Evolutionary conservation across 164 flowering plant genomes (phyloP).

Genomic region (Liriodendron chinense): DNA sequence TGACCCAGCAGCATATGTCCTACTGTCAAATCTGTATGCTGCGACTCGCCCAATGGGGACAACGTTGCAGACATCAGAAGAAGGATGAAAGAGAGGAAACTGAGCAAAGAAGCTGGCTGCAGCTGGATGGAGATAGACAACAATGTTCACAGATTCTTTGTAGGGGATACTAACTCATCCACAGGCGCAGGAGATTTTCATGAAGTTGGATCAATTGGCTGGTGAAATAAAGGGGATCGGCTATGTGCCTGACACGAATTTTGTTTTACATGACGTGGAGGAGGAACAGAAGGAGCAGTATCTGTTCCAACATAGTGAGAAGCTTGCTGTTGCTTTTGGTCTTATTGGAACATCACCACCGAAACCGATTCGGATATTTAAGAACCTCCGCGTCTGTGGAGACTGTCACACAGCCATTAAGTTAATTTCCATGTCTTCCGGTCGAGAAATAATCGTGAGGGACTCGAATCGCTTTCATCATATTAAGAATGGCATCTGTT

Average conservation of each 20-base stretch:
- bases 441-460: slow-evolving; percentile 67
- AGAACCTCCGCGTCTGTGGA: slow-evolving; percentile 78
- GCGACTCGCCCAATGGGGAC: slow-evolving; percentile 61
- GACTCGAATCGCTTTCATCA: slow-evolving; percentile 80
- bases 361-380: slow-evolving; percentile 62
- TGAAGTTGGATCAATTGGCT: slow-evolving; percentile 46
- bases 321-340: slow-evolving; percentile 76
- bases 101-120: slow-evolving; percentile 83
- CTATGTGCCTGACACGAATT: slow-evolving; percentile 60
- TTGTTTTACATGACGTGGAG: slow-evolving; percentile 76
- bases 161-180: slow-evolving; percentile 77
- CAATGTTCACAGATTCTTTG: slow-evolving; percentile 62
- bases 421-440: slow-evolving; percentile 42
- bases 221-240: slow-evolving; percentile 57
- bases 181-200: slow-evolving; percentile 49
- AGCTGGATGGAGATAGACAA: slow-evolving; percentile 80
- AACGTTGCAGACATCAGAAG: slow-evolving; percentile 52
- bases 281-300: slow-evolving; percentile 69
- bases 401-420: slow-evolving; percentile 79
- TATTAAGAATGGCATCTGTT: slow-evolving; percentile 60
- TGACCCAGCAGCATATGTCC: slow-evolving; percentile 67
- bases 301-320: slow-evolving; percentile 82
- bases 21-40: slow-evolving; percentile 86
- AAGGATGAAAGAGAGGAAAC: slow-evolving; percentile 58
- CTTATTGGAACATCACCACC: slow-evolving; percentile 47